Base-by-base conservation (phyloP, 345 rosid genomes). In the Bretschneidera sinensis region DNA sequence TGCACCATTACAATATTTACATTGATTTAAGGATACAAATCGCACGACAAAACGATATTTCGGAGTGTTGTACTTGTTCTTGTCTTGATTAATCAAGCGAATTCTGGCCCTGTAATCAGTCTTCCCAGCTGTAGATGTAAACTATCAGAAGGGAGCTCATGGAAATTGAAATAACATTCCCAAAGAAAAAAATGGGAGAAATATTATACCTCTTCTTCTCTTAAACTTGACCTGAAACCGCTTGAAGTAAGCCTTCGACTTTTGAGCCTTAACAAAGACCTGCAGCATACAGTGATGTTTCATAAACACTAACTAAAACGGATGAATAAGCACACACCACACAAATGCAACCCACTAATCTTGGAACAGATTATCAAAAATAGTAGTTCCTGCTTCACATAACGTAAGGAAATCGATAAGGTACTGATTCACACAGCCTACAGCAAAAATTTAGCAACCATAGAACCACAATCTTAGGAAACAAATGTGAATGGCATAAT, bases 81-180 rank as follows among this genome's bases (percentile, higher is more conserved):
- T 89, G 54, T 86, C 91, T 60, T 89, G 91, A 68, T 89, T 89
- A 55, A 82, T 84, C 19, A 84, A 76, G 39, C 91, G 88, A 63
- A 87, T 90, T 61, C 97, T 83, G 9, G 95, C 95, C 28, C 95
- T 72, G 52, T 90, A 90, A 67, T 90, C 97, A 2, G 97, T 90
- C 83, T 90, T 90, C 14, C 97, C 97, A 65, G 63, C 97, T 90
- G 71, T 24, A 60, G 4, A 34, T 7, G 31, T 9, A 59, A 18
- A 20, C 16, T 53, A 24, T 3, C 14, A 55, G 5, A 59, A 9
- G 9, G 48, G 53, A 54, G 6, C 3, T 14, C 4, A 48, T 4
- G 48, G 17, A 62, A 24, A 50, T 14, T 0, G 20, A 43, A 54
- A 48, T 17, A 1, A 10, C 16, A 31, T 39, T 31, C 16, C 25